Evolutionary conservation across 441 rosid genomes (phyloP), one percentile per base, ranked within the genome.

Genomic region (Populus trichocarpa): DNA sequence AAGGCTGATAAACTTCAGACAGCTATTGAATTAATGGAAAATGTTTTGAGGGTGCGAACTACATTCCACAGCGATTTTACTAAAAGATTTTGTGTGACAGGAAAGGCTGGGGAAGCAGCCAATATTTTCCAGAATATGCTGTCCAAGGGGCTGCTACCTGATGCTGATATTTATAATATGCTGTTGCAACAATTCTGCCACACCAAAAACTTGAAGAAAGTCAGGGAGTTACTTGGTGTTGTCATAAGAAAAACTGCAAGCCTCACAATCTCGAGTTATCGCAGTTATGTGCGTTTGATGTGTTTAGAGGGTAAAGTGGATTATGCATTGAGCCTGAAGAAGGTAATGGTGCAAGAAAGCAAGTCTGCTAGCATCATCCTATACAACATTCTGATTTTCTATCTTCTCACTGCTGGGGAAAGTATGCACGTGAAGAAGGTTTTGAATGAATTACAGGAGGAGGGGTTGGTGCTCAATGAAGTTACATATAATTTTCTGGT

Each of bases 401-500:
- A 85, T 85, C 83, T 89, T 73, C 77, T 91, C 75, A 79, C 77
- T 38, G 77, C 84, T 3, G 82, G 88, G 74, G 87, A 89, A 72
- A 32, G 30, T 69, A 65, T 76, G 36, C 70, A 78, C 69, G 89
- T 85, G 75, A 69, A 59, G 81, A 73, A 71, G 64, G 81, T 88
- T 79, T 79, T 94, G 83, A 71, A 82, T 77, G 90, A 88, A 76
- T 46, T 92, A 86, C 80, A 61, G 69, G 88, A 75, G 74, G 85
- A 83, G 74, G 86, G 88, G 46, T 46, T 87, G 69, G 71, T 28
- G 53, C 90, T 83, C 20, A 86, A 92, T 70, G 90, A 92, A 82
- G 87, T 79, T 5, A 88, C 91, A 13, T 89, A 84, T 80, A 88
- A 94, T 84, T 91, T 92, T 87, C 93, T 92, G 66, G 82, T 91